Base-by-base conservation (phyloP, 345 rosid genomes). In the Lagerstroemia speciosa region DNA sequence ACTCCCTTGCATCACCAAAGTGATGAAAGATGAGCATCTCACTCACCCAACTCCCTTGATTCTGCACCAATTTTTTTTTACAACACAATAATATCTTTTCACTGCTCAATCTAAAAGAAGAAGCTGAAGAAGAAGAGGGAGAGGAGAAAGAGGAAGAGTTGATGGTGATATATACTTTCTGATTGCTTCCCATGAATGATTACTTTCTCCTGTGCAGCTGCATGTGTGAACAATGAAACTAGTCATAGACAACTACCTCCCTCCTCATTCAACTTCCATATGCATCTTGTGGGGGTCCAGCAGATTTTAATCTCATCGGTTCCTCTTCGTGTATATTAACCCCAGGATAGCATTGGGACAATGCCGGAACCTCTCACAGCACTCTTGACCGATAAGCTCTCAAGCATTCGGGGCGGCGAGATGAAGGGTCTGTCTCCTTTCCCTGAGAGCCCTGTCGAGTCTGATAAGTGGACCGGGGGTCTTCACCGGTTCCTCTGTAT, bases 401-500 rank as follows among this genome's bases (percentile, higher is more conserved):
- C 34, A 8, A 30, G 19, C 16, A 8, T 27, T 15, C 63, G 19
- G 58, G 52, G 32, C 14, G 2, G 29, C 7, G 63, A 14, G 34
- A 58, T 58, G 63, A 27, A n/a, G 63, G 34, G 33, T 7, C 60
- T 9, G 30, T 26, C 60, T 53, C 24, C 60, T 53, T 53, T n/a
- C 27, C 27, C 27, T 26, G 30, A 53, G 60, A 53, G 3, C 5
- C 6, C 10, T 16, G 22, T 26, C 1, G 34, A 58, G 63, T 14
- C 63, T 15, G 63, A 58, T 30, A 58, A 58, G 69, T 32, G 68
- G 69, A 32, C 58, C 37, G 22, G 61, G 27, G 67, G 40, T 46
- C 87, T 85, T 64, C 75, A 83, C 71, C 78, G 83, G 37, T 81
- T 80, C 15, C 62, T 80, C n/a, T 74, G 83, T 52, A 80, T 85